Conservation (phyloP, 805 yeast genomes). For the Lipomyces kockii region DNA sequence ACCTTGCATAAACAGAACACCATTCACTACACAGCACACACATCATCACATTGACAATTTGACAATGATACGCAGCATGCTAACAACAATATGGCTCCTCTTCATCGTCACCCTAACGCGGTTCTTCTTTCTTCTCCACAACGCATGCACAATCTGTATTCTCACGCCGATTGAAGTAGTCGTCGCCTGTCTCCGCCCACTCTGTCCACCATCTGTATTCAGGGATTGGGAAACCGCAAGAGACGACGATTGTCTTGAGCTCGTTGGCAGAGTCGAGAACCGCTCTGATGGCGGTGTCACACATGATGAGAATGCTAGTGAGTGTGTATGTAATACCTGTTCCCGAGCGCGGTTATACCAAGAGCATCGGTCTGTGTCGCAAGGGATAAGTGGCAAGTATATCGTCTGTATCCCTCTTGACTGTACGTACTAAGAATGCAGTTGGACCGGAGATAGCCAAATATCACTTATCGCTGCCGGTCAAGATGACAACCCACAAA, state of each 20-base stretch:
- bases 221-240: constrained; percentile 25
- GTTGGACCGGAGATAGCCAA: neutral
- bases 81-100: constrained; percentile 5
- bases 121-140: constrained; percentile 25
- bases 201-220: constrained; percentile 32
- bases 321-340: neutral
- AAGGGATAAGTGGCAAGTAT: constrained; percentile 1
- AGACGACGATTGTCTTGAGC: neutral
- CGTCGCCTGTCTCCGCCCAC: constrained; percentile 26
- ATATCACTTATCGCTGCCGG: neutral
- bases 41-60: neutral
- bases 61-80: neutral
- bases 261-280: neutral
- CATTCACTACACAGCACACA: neutral
- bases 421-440: neutral
- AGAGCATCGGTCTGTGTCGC: constrained; percentile 8
- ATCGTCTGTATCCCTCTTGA: neutral
- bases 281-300: neutral
- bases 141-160: constrained; percentile 15
- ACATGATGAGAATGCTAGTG: constrained; percentile 1
- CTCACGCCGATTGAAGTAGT: constrained; percentile 30
- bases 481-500: neutral
- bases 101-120: constrained; percentile 16
- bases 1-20: neutral
- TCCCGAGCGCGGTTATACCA: constrained; percentile 1